These are phyloP conservation scores for Austroboletus novae-zelandiae DNA, from an alignment of 1,284 basidiomycete species.

Conservation along the genomic window DNA sequence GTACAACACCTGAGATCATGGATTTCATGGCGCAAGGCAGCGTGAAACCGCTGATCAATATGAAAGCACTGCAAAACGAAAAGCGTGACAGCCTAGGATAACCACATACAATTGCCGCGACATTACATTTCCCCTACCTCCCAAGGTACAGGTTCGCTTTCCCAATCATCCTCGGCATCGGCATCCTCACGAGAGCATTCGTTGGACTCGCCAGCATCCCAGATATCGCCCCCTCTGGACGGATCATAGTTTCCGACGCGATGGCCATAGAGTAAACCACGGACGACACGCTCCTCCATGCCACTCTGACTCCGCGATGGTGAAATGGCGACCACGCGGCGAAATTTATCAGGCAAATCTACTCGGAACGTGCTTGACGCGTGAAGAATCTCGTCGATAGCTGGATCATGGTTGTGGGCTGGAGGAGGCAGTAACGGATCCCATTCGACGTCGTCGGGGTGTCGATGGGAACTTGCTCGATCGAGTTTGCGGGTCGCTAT, in stretches of 20 bases:
- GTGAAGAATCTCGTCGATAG: constrained; percentile 22
- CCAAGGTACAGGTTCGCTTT: constrained; percentile 77
- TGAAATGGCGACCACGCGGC: constrained; percentile 59
- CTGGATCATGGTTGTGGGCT: constrained; percentile 34
- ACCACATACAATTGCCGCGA: constrained; percentile 21
- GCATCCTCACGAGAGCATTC: constrained; percentile 31
- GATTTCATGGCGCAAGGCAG: constrained; percentile 20
- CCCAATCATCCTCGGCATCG: constrained; percentile 74
- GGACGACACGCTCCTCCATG: constrained; percentile 55
- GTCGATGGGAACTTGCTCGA: constrained; percentile 5
- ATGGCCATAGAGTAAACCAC: constrained; percentile 57
- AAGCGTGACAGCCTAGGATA: constrained; percentile 18
- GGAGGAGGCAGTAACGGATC: constrained; percentile 41
- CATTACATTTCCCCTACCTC: constrained; percentile 66
- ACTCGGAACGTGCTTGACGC: constrained; percentile 44
- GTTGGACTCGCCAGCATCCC: constrained; percentile 69
- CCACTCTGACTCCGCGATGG: constrained; percentile 38
- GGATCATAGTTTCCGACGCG: constrained; percentile 57
- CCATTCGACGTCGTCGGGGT: constrained; percentile 34
- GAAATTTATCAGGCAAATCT: constrained; percentile 64
- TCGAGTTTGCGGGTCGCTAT: constrained; percentile 15
- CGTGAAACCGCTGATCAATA: constrained; percentile 26
- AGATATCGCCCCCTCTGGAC: constrained; percentile 65
- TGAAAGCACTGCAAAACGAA: constrained; percentile 34
- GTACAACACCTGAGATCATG: constrained; percentile 23